Conservation (phyloP, 768 basidiomycete species). For the Gloeopeniophorella convolvens region DNA sequence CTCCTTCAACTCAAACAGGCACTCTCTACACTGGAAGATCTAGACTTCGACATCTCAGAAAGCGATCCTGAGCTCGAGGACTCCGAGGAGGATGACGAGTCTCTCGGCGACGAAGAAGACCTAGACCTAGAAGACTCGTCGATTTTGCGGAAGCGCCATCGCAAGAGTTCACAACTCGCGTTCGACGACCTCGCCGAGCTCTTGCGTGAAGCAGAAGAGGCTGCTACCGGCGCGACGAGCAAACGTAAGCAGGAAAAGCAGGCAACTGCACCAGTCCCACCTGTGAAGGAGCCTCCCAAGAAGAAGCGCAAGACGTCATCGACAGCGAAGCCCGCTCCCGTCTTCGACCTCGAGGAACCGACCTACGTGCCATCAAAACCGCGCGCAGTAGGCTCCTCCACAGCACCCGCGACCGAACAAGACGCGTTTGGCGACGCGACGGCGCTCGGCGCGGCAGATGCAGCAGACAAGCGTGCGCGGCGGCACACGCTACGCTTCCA, state of each 20-base stretch:
- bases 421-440: conserved; percentile 73
- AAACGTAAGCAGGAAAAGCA: conserved; percentile 25
- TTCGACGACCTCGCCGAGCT: conserved; percentile 15
- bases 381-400: conserved; percentile 21
- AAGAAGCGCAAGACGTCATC: conserved; percentile 57
- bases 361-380: conserved; percentile 40
- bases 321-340: conserved; percentile 28
- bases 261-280: conserved; percentile 3
- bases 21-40: conserved; percentile 72
- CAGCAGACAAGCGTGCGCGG: conserved; percentile 75
- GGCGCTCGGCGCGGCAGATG: conserved; percentile 61
- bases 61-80: conserved; percentile 34
- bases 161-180: conserved; percentile 5
- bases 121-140: conserved; percentile 41
- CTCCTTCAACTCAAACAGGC: conserved; percentile 80
- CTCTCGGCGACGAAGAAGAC: conserved; percentile 32
- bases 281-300: conserved; percentile 31
- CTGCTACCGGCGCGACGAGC: conserved; percentile 13
- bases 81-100: conserved; percentile 38
- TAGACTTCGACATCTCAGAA: conserved; percentile 61
- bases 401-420: conserved; percentile 21
- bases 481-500: conserved; percentile 88
- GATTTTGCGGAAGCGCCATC: conserved; percentile 12
- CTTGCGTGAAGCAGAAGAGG: conserved; percentile 21
- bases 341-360: conserved; percentile 80